Conservation (phyloP, 2,329 filamentous ascomycete genomes). For the Aspergillus tamarii region DNA sequence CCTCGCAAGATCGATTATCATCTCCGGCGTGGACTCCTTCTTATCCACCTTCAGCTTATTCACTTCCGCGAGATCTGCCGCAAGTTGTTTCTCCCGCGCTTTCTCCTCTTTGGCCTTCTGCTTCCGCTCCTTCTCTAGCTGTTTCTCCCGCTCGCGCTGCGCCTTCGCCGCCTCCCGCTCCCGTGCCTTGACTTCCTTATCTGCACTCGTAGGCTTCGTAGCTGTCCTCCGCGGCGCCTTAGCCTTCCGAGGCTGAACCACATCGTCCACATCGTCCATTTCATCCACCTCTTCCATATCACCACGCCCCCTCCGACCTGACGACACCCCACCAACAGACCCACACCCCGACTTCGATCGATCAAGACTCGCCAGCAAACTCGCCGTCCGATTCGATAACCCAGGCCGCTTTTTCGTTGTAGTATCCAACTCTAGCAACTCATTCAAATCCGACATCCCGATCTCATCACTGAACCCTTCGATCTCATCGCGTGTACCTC, state of each 20-base stretch:
- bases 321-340: constrained; percentile 6
- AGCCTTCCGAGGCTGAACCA: constrained; percentile 52
- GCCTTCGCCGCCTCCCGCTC: constrained; percentile 55
- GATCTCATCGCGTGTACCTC: constrained; percentile 25
- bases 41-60: constrained; percentile 76
- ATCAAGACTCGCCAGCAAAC: constrained; percentile 40
- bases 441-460: constrained; percentile 28
- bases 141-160: constrained; percentile 58
- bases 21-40: constrained; percentile 72
- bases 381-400: constrained; percentile 47
- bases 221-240: constrained; percentile 45
- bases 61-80: constrained; percentile 69
- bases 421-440: constrained; percentile 24
- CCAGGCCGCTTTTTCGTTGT: constrained; percentile 21
- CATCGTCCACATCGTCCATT: constrained; percentile 30
- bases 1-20: constrained; percentile 72
- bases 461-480: constrained; percentile 40
- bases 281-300: constrained; percentile 13
- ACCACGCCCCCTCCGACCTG: constrained; percentile 1
- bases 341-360: constrained; percentile 11
- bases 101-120: constrained; percentile 57
- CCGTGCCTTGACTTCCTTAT: constrained; percentile 52
- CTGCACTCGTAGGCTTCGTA: constrained; percentile 27
- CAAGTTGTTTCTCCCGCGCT: constrained; percentile 64
- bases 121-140: constrained; percentile 57